Evolutionary conservation across 2,329 filamentous ascomycete genomes (phyloP), one percentile per base, ranked within the genome.

Genomic region (Fusarium neocosmosporiellum): DNA sequence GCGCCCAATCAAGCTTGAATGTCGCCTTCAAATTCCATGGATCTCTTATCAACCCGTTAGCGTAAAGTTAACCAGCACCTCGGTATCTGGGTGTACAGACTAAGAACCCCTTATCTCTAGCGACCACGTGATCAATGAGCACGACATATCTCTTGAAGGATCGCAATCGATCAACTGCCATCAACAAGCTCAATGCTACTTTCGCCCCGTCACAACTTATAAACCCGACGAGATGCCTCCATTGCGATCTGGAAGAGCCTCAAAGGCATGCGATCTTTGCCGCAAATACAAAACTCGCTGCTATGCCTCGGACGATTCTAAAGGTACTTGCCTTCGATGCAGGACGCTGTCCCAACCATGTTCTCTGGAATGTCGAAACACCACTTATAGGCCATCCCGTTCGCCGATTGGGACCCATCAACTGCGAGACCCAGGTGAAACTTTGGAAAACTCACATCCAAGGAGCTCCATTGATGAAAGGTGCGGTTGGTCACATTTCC

Each of bases 261-360:
- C 77, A 2, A 77, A 74, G 53, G 77, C 77, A 7, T 79, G 77
- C 50, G 68, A 71, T 36, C 61, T 72, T 1, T 79, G 77, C 20
- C 77, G 73, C 39, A 74, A 70, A 27, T 62, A 75, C 53, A 79
- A 79, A 59, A 78, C 77, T 16, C 66, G 77, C 10, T 78, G 77
- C 41, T 78, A 79, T 20, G 62, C 69, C 2, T 74, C 72, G 0
- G 34, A 59, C 0, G 50, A 50, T n/a, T 37, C 59, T 5, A 46
- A 31, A 3, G 71, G 70, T 7, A 57, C 66, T 10, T 79, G 77
- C 43, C 67, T 79, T 2, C 76, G 77, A 3, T 79, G 77, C 31
- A 54, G 71, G 31, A 79, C 77, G 3, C 53, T 78, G 8, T 69
- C 71, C 4, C 74, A 73, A 20, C 27, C 36, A 2, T 79, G 77